These are phyloP conservation scores for Lactifluus hygrophoroides DNA, from an alignment of 768 basidiomycete genomes.

Conservation along the genomic window DNA sequence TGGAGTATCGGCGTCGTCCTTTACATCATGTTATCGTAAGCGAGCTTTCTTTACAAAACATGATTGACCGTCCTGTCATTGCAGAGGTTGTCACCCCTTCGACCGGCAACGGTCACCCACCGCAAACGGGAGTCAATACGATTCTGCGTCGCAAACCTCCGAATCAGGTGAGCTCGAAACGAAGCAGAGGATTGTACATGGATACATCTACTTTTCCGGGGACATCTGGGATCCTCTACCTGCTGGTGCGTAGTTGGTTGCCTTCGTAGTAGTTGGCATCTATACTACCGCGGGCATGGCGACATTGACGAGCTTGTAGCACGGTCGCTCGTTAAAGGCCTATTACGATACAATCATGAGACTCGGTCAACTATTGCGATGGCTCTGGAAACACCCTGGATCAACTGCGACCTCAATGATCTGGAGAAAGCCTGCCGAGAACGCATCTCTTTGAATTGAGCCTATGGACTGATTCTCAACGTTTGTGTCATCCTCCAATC, in stretches of 20 bases:
- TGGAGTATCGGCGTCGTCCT: conserved; percentile 82
- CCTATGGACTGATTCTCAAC: neutral
- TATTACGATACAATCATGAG: conserved; percentile 50
- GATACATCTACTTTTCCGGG: conserved; percentile 35
- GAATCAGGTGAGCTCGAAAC: conserved; percentile 47
- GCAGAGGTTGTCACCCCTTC: conserved; percentile 15
- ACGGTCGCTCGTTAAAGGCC: conserved; percentile 44
- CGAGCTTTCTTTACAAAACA: conserved; percentile 11
- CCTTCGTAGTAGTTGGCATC: neutral
- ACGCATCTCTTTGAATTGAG: conserved; percentile 32
- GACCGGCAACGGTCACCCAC: conserved; percentile 1
- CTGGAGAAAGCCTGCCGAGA: conserved; percentile 53
- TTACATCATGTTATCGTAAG: conserved; percentile 79
- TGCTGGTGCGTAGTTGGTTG: conserved; percentile 41
- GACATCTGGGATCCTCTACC: conserved; percentile 47
- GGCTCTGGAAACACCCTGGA: conserved; percentile 62
- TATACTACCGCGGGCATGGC: neutral
- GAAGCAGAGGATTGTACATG: conserved; percentile 60
- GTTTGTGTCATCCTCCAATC: neutral
- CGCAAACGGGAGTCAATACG: neutral
- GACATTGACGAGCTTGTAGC: conserved; percentile 34
- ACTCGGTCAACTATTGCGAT: conserved; percentile 54
- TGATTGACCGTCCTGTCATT: neutral
- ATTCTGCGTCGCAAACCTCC: conserved; percentile 34
- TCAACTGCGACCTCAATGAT: conserved; percentile 49